Percentiles rank a stretch among this genome's conserved stretches.
These are phyloP conservation scores for Chaetomiaceae sp. DNA, from an alignment of 2,329 filamentous ascomycete genomes.

Conservation along the genomic window DNA sequence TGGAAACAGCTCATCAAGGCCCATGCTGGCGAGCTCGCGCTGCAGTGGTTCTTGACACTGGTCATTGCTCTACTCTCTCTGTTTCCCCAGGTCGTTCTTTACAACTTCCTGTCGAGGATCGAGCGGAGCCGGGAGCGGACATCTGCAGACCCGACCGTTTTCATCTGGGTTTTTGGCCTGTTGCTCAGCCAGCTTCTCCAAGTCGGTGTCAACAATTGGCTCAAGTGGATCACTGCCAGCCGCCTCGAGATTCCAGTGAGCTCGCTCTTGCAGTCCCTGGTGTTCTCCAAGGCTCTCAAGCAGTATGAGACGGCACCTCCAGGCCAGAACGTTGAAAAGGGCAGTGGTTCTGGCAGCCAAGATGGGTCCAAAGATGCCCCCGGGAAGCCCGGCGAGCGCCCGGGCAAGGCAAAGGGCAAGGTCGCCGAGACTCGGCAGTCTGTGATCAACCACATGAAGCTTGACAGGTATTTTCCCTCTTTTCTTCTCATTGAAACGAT, in stretches of 20 bases:
- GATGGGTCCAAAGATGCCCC: neutral
- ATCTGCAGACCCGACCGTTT: constrained; percentile 25
- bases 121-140: constrained; percentile 23
- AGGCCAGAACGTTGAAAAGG: constrained; percentile 17
- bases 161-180: constrained; percentile 32
- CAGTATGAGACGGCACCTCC: constrained; percentile 32
- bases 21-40: constrained; percentile 26
- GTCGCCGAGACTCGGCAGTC: constrained; percentile 30
- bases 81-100: constrained; percentile 34
- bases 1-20: constrained; percentile 33
- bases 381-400: constrained; percentile 1
- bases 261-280: constrained; percentile 32
- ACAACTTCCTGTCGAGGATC: constrained; percentile 33
- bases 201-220: constrained; percentile 29
- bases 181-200: constrained; percentile 30
- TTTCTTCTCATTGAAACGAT: no score
- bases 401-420: constrained; percentile 16
- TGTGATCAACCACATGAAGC: constrained; percentile 35
- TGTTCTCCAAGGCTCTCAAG: constrained; percentile 34
- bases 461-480: constrained; percentile 33
- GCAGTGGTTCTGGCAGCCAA: constrained; percentile 11
- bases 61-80: constrained; percentile 30
- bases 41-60: constrained; percentile 32
- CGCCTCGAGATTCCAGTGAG: constrained; percentile 31
- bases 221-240: constrained; percentile 33